Evolutionary conservation across 2,329 filamentous ascomycete genomes (phyloP).

Genomic region (Exophiala oligosperma): DNA sequence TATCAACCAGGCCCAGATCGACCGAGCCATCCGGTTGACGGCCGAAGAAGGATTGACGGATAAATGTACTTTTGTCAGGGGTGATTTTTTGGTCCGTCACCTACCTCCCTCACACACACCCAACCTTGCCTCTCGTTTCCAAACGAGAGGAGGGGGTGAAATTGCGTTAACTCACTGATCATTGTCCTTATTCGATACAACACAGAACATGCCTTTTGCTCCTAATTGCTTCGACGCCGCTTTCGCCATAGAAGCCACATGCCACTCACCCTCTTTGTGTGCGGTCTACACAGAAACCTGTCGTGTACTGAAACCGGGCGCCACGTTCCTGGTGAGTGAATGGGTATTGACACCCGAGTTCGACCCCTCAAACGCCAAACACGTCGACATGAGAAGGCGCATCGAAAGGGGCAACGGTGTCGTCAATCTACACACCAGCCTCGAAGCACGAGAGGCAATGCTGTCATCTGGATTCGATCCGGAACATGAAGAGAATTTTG

Average conservation of each 20-base stretch:
- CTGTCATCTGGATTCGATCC: constrained; percentile 31
- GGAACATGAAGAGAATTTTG: constrained; percentile 32
- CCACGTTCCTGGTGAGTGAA: constrained; percentile 32
- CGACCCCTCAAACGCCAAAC: constrained; percentile 27
- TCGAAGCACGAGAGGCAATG: constrained; percentile 27
- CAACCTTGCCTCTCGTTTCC: not conserved
- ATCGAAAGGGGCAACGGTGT: constrained; percentile 35
- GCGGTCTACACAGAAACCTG: constrained; percentile 31
- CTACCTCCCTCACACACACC: not conserved
- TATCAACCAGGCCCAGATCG: constrained; percentile 33
- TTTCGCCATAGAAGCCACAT: constrained; percentile 35
- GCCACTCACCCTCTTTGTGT: constrained; percentile 31
- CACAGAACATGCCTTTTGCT: constrained; percentile 29
- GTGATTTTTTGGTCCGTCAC: constrained; percentile 30
- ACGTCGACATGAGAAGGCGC: constrained; percentile 29
- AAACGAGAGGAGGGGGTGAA: too few relatives aligned
- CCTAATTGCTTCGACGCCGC: constrained; percentile 33
- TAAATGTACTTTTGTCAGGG: constrained; percentile 27
- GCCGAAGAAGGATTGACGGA: constrained; percentile 17
- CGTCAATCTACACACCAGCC: constrained; percentile 28
- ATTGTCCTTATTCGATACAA: not conserved
- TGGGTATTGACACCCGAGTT: constrained; percentile 35
- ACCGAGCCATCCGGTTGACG: constrained; percentile 26
- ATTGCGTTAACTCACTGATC: too few relatives aligned
- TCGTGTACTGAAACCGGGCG: constrained; percentile 35